Conservation (phyloP, 306 rosid species). For the Coriaria nepalensis region DNA sequence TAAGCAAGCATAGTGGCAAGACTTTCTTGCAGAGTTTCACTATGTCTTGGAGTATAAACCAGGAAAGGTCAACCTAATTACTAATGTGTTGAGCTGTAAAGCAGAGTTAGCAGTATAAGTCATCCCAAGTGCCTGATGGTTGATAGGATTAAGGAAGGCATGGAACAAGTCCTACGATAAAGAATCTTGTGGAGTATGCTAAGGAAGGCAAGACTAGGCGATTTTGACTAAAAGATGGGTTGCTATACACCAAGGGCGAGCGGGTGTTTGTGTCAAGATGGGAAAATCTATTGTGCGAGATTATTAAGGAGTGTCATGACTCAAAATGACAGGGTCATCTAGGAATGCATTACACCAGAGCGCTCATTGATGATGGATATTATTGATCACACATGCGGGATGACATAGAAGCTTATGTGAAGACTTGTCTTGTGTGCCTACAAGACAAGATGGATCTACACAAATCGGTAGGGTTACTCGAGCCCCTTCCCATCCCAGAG, state of each 20-base stretch:
- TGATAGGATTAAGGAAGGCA: background rate
- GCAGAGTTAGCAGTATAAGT: background rate
- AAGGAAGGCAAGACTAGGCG: too few species aligned
- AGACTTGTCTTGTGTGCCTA: background rate
- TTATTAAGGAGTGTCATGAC: too few species aligned
- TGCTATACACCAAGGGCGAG: too few species aligned
- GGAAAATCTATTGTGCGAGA: too few species aligned
- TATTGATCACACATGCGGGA: background rate
- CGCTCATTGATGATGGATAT: background rate
- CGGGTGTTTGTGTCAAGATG: too few species aligned
- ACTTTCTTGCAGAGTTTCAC: background rate
- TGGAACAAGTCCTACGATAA: background rate
- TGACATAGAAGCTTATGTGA: background rate
- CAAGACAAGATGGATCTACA: background rate
- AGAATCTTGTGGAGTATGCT: too few species aligned
- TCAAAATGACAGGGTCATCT: background rate
- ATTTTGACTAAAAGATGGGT: too few species aligned
- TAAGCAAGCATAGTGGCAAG: conserved; percentile 6
- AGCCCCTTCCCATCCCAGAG: background rate
- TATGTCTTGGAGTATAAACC: background rate
- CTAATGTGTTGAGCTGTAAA: conserved; percentile 1
- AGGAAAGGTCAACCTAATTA: background rate
- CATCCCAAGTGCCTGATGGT: too few species aligned
- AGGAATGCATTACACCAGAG: background rate
- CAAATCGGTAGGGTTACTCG: background rate